These are phyloP conservation scores for Rhodosporidiobolus sp. DNA, from an alignment of 768 basidiomycete genomes.

Conservation along the genomic window DNA sequence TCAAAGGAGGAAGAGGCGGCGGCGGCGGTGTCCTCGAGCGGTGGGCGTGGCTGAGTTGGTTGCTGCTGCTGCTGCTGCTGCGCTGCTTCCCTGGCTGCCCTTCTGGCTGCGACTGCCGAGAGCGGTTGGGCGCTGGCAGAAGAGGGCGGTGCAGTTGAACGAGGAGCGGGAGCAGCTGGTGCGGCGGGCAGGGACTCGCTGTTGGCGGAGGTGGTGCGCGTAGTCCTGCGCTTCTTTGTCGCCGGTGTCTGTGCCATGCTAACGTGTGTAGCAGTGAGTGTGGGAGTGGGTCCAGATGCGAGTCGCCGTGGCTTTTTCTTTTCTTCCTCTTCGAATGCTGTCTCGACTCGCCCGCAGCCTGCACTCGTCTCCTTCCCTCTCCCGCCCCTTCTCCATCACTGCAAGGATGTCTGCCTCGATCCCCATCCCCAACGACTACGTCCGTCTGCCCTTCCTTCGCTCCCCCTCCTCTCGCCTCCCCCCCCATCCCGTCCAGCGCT, in stretches of 20 bases:
- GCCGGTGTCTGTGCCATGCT: too few species aligned
- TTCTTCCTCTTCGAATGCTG: background rate
- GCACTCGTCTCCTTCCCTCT: background rate
- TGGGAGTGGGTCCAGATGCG: background rate
- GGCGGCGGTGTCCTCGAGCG: background rate
- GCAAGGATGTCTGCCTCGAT: constrained; percentile 41
- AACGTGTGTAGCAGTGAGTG: background rate
- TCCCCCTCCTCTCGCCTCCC: too few species aligned
- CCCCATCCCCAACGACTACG: constrained; percentile 52
- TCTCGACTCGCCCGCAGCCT: constrained; percentile 3
- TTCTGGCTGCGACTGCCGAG: constrained; percentile 70
- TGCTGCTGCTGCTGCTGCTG: constrained; percentile 40
- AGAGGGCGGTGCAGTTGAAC: too few species aligned
- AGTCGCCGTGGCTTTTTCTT: background rate
- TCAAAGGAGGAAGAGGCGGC: background rate
- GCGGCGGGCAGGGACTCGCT: too few species aligned
- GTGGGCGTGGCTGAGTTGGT: constrained; percentile 31
- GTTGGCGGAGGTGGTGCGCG: background rate
- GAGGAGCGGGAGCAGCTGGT: background rate
- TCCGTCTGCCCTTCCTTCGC: constrained; percentile 34
- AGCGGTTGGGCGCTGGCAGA: constrained; percentile 45
- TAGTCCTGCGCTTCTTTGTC: background rate
- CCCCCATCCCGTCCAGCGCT: background rate
- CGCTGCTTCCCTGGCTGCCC: constrained; percentile 52
- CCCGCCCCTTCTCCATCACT: background rate